Evolutionary conservation across 768 basidiomycete species (phyloP), one percentile per base, ranked within the genome.

Genomic region (Rhodosporidiobolus sp.): DNA sequence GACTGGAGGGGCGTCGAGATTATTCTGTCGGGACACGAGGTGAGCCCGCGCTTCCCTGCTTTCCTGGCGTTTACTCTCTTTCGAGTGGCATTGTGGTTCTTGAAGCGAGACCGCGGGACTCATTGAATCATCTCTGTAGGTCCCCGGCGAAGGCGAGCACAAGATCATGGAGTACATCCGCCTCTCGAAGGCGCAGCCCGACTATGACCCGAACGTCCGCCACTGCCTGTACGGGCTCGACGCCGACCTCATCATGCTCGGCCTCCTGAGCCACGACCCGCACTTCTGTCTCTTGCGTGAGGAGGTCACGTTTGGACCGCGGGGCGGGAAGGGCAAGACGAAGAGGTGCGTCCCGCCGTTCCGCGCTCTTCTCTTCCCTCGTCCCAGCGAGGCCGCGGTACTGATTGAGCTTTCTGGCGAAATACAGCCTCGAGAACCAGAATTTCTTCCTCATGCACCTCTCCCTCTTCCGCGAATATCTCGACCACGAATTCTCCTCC

Each of bases 131-230:
- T 19, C 58, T 24, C 20, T 24, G 16, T 61, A 81, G 80, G 80
- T 97, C 6, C 96, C 96, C 0, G 96, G 96, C 76, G 96, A 99
- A 82, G 96, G 96, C 70, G 96, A 99, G 80, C 96, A 99, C 86
- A 99, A 99, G 85, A 94, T 99, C 77, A 97, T 98, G 91, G 96
- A 97, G 81, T 99, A 94, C 82, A 98, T 99, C 80, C 89, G 96
- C 50, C 83, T 93, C 72, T 89, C 90, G 63, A 90, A 94, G 77
- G 94, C 96, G 43, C 96, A 98, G 81, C 91, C 90, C 14, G 89
- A 92, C 80, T 94, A 98, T 83, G 90, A 96, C 82, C 92, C 95
- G 7, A 98, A 97, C 81, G 86, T 94, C 66, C 89, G 96, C 76
- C 96, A 99, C 82, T 99, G 96, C 83, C 84, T 99, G 65, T 99